phyloP scores from a whole-genome alignment of 257 asterid species.

The Eucommia ulmoides region DNA sequence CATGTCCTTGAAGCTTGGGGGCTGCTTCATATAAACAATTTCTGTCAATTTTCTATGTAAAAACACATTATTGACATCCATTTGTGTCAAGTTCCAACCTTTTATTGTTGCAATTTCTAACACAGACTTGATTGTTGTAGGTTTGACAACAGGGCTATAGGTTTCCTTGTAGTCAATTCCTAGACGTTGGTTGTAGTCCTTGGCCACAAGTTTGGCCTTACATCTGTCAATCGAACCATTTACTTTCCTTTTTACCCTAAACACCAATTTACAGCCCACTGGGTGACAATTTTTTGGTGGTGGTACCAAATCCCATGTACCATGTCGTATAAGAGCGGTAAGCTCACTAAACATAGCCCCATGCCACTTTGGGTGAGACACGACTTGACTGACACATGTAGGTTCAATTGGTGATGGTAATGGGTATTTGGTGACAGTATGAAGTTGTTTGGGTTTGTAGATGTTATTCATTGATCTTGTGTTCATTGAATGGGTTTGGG shows the following conservation, averaged over 20 bases:
- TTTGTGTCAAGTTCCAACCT: not conserved
- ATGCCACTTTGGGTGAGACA: not conserved
- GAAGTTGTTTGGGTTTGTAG: not conserved
- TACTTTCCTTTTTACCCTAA: not conserved
- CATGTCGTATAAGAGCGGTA: not conserved
- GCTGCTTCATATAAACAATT: not conserved
- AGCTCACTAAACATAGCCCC: not conserved
- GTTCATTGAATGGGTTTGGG: not conserved
- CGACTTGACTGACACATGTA: not conserved
- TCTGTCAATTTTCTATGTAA: not conserved
- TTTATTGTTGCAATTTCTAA: not conserved
- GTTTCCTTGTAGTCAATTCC: not conserved
- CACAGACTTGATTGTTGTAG: not conserved
- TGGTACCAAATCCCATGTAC: not conserved
- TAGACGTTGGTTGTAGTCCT: not conserved
- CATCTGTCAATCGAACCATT: not conserved
- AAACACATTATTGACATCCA: not conserved
- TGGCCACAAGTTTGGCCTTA: not conserved
- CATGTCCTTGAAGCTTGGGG: not conserved
- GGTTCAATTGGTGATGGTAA: not conserved
- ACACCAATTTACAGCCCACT: not conserved
- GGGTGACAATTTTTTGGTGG: not conserved
- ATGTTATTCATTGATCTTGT: not conserved
- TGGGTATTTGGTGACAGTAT: not conserved
- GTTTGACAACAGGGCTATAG: not conserved